Percentiles rank a stretch among this genome's conserved stretches.
These are phyloP conservation scores for Backusella morwellensis DNA, from an alignment of 192 early-diverging fungal species.

Conservation along the genomic window DNA sequence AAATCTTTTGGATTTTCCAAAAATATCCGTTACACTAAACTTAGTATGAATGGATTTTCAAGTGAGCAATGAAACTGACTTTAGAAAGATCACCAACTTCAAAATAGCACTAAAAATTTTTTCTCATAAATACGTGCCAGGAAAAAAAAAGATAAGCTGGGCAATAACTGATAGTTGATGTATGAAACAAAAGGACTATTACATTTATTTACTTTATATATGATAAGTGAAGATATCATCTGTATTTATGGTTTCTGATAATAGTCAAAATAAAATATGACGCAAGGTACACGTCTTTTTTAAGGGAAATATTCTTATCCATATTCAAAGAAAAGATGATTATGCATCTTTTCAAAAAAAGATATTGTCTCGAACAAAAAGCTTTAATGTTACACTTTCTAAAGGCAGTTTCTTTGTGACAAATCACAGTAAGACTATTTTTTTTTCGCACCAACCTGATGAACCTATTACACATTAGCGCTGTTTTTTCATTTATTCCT, in stretches of 20 bases:
- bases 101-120: neutral
- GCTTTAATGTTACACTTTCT: constrained; percentile 2
- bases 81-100: constrained; percentile 5
- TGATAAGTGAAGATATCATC: neutral
- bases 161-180: neutral
- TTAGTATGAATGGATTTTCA: neutral
- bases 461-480: neutral
- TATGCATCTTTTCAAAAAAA: neutral
- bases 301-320: neutral
- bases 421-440: neutral
- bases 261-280: neutral
- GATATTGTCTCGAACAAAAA: neutral
- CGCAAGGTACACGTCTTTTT: neutral
- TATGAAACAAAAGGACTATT: neutral
- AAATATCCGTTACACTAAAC: neutral
- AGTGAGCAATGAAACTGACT: neutral
- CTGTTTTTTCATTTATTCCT: neutral
- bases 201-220: neutral
- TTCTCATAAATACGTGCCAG: neutral
- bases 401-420: neutral
- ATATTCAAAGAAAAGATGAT: neutral
- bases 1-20: neutral
- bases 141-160: neutral
- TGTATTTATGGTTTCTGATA: neutral
- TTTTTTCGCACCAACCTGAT: neutral